Conservation (phyloP, 176 grass and related monocot species). For the Bonia amplexicaulis region DNA sequence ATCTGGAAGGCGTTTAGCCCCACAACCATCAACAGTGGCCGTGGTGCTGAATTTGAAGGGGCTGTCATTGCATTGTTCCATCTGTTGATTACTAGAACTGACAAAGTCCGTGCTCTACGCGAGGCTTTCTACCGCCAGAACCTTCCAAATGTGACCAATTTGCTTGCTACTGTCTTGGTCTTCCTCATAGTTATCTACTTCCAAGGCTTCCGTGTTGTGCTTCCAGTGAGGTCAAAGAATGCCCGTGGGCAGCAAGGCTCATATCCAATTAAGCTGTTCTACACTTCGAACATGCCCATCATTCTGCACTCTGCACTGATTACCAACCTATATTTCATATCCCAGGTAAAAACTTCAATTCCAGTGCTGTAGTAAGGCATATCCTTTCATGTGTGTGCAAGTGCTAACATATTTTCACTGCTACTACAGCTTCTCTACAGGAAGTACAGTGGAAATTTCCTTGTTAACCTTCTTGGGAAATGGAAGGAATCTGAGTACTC, state of each 20-base stretch:
- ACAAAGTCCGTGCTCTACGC: slow-evolving; percentile 75
- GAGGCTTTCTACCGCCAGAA: slow-evolving; percentile 96
- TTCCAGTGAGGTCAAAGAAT: slow-evolving; percentile 93
- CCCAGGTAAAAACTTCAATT: slow-evolving; percentile 47
- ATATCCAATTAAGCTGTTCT: slow-evolving; percentile 97
- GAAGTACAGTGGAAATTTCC: slow-evolving; percentile 87
- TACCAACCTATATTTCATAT: slow-evolving; percentile 95
- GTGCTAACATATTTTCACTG: slow-evolving; percentile 27
- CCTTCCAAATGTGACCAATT: slow-evolving; percentile 94
- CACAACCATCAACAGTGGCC: slow-evolving; percentile 87
- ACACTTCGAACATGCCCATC: slow-evolving; percentile 97
- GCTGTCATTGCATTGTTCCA: slow-evolving; percentile 95
- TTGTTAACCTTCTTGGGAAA: slow-evolving; percentile 80
- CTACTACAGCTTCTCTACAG: slow-evolving; percentile 72
- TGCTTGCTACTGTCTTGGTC: slow-evolving; percentile 86
- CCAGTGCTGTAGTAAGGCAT: not conserved
- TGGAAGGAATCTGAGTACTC: slow-evolving; percentile 97
- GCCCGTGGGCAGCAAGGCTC: slow-evolving; percentile 93
- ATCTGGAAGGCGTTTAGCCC: slow-evolving; percentile 99
- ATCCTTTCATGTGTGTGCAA: not conserved
- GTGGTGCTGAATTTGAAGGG: slow-evolving; percentile 94
- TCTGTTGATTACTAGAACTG: slow-evolving; percentile 82
- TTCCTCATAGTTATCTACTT: slow-evolving; percentile 97
- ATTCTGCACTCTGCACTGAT: slow-evolving; percentile 91
- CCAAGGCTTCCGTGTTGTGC: slow-evolving; percentile 94